These are phyloP conservation scores for Ajuga reptans DNA, from an alignment of 305 asterid species.

Conservation along the genomic window DNA sequence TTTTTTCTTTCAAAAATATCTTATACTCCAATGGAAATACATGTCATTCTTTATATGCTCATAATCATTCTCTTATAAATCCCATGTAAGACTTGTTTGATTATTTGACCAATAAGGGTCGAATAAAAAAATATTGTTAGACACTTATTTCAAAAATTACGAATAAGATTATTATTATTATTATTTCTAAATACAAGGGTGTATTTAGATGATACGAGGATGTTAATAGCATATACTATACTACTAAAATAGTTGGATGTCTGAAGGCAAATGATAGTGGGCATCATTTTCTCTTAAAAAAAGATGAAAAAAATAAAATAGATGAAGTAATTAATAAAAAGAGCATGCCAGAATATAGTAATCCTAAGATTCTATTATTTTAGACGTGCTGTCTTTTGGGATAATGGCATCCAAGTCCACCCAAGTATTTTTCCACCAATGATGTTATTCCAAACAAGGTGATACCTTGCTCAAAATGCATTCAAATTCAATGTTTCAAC, in stretches of 20 bases:
- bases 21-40: too few relatives aligned
- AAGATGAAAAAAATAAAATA: not conserved
- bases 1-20: too few relatives aligned
- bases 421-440: constrained; percentile 19
- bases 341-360: constrained; percentile 23
- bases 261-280: constrained; percentile 20
- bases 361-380: constrained; percentile 28
- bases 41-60: too few relatives aligned
- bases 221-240: too few relatives aligned
- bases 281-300: not conserved
- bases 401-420: constrained; percentile 20
- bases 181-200: too few relatives aligned
- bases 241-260: not conserved
- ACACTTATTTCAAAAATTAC: too few relatives aligned
- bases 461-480: not conserved
- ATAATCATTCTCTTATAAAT: too few relatives aligned
- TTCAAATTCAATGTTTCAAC: constrained; percentile 18
- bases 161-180: too few relatives aligned
- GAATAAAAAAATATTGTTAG: too few relatives aligned
- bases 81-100: too few relatives aligned
- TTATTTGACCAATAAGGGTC: too few relatives aligned
- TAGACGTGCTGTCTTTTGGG: constrained; percentile 24
- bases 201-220: too few relatives aligned
- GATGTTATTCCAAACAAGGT: constrained; percentile 1
- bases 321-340: constrained; percentile 4